Evolutionary conservation across 2,329 filamentous ascomycete species (phyloP), one percentile per base, ranked within the genome.

Genomic region (Xylariomycetidae sp.): DNA sequence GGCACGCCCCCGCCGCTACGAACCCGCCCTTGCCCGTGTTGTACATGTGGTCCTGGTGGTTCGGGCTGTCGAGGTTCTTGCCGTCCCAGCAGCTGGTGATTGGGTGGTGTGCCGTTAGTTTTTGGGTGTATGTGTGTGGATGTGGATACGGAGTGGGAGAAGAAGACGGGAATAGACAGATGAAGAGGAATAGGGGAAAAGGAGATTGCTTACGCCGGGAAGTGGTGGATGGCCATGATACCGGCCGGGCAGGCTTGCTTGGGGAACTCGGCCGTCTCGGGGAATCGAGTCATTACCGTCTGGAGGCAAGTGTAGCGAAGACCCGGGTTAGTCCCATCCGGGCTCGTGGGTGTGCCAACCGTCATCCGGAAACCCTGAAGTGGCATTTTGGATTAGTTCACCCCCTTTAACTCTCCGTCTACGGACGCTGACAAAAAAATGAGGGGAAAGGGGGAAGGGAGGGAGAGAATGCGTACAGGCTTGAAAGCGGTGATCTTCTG

Each of bases 71-170:
- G 27, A 68, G 43, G 42, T 72, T 62, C 31, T 58, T 58, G 14
- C 72, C 72, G 34, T 77, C 62, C 72, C 72, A 76, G 59, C 72
- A 76, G n/a, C 47, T 50, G 14, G 31, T 23, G n/a, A n/a, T n/a
- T n/a, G n/a, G n/a, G n/a, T 23, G 20, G n/a, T 23, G 20, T 8
- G n/a, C n/a, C 20, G n/a, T 8, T 23, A 23, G 8, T 23, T 23
- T 23, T 23, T 23, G 8, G 8, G 8, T 23, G 8, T 23, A 8
- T 23, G 8, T 23, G 8, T 8, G n/a, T 8, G n/a, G 8, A 23
- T 8, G n/a, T 13, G 16, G 22, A 36, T 15, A 30, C 11, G n/a
- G n/a, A n/a, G 12, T 12, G 13, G 15, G 12, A 31, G 6, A 5
- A 20, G 12, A 26, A 25, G 8, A 15, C 13, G 19, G 20, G n/a